These are phyloP conservation scores for Boletus mariae DNA, from an alignment of 1,284 basidiomycete genomes.

Conservation along the genomic window DNA sequence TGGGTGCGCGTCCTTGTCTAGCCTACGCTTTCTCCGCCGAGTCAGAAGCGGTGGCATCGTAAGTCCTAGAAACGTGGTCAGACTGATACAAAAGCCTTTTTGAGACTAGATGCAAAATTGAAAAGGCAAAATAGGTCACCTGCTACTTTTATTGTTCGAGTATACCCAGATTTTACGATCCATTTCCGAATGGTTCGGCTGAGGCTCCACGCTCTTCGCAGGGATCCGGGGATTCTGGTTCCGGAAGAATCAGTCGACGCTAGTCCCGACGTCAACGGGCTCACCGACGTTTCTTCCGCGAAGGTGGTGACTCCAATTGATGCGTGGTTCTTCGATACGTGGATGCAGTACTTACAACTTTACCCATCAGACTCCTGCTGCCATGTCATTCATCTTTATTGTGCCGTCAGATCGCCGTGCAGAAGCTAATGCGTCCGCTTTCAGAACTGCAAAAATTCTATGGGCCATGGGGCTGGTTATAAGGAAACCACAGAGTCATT, in stretches of 20 bases:
- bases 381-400: not conserved
- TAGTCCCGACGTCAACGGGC: constrained; percentile 1
- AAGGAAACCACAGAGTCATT: not conserved
- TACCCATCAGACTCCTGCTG: not conserved
- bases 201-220: not conserved
- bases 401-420: not conserved
- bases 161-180: no score
- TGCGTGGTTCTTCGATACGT: not conserved
- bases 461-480: not conserved
- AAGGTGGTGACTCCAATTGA: constrained; percentile 9
- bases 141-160: not conserved
- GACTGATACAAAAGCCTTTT: no score
- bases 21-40: not conserved
- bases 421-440: not conserved
- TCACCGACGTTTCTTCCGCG: constrained; percentile 2
- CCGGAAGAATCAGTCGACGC: constrained; percentile 3
- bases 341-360: no score
- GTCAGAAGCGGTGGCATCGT: not conserved
- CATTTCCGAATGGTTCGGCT: not conserved
- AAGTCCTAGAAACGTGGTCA: not conserved
- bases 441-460: not conserved
- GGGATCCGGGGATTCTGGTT: not conserved
- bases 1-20: not conserved
- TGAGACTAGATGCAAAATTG: not conserved
- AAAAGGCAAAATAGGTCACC: not conserved